Conservation (phyloP, 257 asterid species). For the Ligustrum vulgare region DNA sequence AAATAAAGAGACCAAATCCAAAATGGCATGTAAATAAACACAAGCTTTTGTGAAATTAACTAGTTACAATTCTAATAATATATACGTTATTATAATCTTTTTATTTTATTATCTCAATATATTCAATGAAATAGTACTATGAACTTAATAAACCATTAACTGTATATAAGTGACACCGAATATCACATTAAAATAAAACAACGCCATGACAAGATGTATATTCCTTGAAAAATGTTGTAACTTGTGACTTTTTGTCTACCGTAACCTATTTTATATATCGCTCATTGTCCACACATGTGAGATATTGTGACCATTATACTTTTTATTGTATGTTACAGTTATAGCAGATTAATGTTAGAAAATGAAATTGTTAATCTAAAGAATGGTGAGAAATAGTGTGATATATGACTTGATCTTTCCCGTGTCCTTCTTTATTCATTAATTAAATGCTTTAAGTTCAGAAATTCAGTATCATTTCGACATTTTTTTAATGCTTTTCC, state of each 20-base stretch:
- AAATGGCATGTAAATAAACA: too few relatives aligned
- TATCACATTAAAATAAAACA: background rate
- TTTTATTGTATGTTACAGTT: background rate
- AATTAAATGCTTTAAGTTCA: background rate
- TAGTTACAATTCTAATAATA: too few relatives aligned
- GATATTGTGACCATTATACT: background rate
- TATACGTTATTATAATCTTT: too few relatives aligned
- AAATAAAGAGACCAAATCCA: too few relatives aligned
- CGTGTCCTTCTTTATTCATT: background rate
- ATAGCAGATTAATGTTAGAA: background rate
- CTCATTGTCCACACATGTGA: background rate
- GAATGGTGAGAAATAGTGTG: background rate
- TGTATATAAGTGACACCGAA: too few relatives aligned
- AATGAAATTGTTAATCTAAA: too few relatives aligned
- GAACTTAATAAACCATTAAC: too few relatives aligned
- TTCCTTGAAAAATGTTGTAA: background rate
- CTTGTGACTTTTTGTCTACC: background rate
- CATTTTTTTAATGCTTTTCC: background rate
- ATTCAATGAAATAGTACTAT: too few relatives aligned
- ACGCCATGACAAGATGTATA: background rate
- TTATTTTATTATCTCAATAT: too few relatives aligned
- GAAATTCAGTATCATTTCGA: background rate
- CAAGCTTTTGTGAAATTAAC: too few relatives aligned
- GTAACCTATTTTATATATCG: background rate
- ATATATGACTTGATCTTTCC: background rate